Base-by-base conservation (phyloP, 345 rosid species). In the Odontarrhena argentea region DNA sequence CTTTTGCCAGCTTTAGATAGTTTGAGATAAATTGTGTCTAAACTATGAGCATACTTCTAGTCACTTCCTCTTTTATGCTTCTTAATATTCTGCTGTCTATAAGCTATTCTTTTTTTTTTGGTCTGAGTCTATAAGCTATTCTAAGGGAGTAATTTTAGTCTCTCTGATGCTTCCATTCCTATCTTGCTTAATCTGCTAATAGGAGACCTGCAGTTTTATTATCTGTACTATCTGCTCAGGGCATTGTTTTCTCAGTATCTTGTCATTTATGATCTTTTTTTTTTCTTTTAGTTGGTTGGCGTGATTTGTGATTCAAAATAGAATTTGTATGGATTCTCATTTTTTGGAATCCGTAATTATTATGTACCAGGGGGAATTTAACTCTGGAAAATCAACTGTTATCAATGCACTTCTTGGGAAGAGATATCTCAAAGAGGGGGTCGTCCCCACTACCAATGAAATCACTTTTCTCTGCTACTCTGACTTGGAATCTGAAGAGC, bases 381-480 rank as follows among this genome's bases (percentile, higher is more conserved):
- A 91, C 76, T 88, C 99, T 9, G 99, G 99, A 26, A 94, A 94
- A 83, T 91, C 99, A 52, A 83, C 88, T 22, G 92, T 94, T 68
- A 91, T 91, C 60, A 94, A 91, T 77, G 96, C 99, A 14, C 87
- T 94, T 75, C 96, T 94, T 60, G 97, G 99, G 66, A 68, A 87
- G 80, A 83, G 89, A 68, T 94, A 87, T 47, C 95, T 94, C 58
- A 88, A 85, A 64, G 96, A 85, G 56, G 97, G 95, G 13, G 97
- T 94, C 79, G 76, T 91, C 75, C 99, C 97, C 66, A 94, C 97
- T 10, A 94, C 97, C 66, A 94, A 91, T 43, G 96, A 88, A 80
- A 94, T 94, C 75, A 91, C 97, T 49, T 88, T 87, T 70, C 80
- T 94, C 63, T 71, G 86, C 69, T 88, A 87, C 75, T 81, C 97